Base-by-base conservation (phyloP, 768 basidiomycete species). In the Chalciporus piperatus region DNA sequence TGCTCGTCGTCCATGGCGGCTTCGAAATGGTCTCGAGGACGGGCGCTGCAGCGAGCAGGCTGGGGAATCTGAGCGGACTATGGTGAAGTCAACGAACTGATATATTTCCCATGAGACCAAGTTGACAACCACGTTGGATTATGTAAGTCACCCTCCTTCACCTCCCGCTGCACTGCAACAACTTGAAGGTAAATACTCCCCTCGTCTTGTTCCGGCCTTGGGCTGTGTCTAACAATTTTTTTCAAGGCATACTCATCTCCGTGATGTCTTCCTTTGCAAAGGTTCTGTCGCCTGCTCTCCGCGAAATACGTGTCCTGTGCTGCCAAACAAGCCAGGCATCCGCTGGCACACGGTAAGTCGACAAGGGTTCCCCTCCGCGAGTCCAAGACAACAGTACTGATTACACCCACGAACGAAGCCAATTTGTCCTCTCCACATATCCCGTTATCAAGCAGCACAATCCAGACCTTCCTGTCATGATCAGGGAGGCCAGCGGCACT, bases 391-490 rank as follows among this genome's bases (percentile, higher is more conserved):
- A 46, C 40, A 30, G 45, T 20, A 43, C 42, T 54, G 16, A 57
- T 25, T 1, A 30, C 28, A 22, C 17, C 23, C 38, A 33, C 19
- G 4, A 59, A 52, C 41, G n/a, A 67, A 92, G 92, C 59, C 83
- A 91, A 71, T 93, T 92, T 71, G 81, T 93, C 62, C 68, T 83
- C 39, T 77, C 87, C 23, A 80, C 83, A 56, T 92, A 92, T 64
- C 82, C 87, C 5, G 59, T 75, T 47, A 80, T 92, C 63, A 92
- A 92, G 73, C 78, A 88, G 66, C 73, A 86, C 69, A 93, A 93
- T 65, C 91, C 90, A 35, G 85, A 93, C 71, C 72, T 93, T n/a
- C 91, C 89, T 16, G 78, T 91, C 33, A 68, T 92, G 60, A 87
- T 92, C 61, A 79, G 91, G 60, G 87, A 91, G 71, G 91, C 89